Base-by-base conservation (phyloP, 306 rosid species). In the Quercus mongolica region DNA sequence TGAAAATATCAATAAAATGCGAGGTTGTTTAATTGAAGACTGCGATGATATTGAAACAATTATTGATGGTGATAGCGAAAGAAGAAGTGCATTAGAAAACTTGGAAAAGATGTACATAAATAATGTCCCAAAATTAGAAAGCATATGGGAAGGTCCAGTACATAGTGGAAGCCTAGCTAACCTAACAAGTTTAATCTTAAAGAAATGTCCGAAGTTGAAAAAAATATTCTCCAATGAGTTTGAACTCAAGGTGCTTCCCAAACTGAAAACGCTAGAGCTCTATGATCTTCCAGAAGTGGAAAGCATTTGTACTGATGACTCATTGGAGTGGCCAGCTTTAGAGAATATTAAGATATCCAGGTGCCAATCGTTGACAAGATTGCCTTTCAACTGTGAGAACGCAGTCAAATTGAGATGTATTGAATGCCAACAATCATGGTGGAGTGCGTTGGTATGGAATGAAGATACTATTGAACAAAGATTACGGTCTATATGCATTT, bases 61-160 rank as follows among this genome's bases (percentile, higher is more conserved):
- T 75, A 28, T 46, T 14, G 49, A 58, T 3, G 79, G 33, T 1
- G 18, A 71, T 65, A 15, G 31, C 2, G 20, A 14, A 5, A 13
- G 17, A 30, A 5, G 4, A 5, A 68, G 23, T 67, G 57, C 69
- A 7, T 54, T 84, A 13, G 76, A 81, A 80, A 73, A 61, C 69
- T 69, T 84, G 58, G 79, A 84, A 61, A 72, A 80, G 44, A 51
- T 80, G 21, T 63, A 67, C 55, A 51, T 84, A 74, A 58, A 20
- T 49, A 68, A 76, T 35, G 77, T 77, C 77, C 67, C 54, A 12
- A 56, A 58, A 4, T 18, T 80, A 30, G 56, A 17, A 30, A 67
- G 63, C 69, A 81, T 46, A 51, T 77, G 78, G 62, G 56, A 23
- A 12, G 85, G 82, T 4, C 74, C 69, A 12, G 13, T 80, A 49